Evolutionary conservation across 2,329 filamentous ascomycete genomes (phyloP), one percentile per base, ranked within the genome.

Genomic region (Fusarium verrucosum): DNA sequence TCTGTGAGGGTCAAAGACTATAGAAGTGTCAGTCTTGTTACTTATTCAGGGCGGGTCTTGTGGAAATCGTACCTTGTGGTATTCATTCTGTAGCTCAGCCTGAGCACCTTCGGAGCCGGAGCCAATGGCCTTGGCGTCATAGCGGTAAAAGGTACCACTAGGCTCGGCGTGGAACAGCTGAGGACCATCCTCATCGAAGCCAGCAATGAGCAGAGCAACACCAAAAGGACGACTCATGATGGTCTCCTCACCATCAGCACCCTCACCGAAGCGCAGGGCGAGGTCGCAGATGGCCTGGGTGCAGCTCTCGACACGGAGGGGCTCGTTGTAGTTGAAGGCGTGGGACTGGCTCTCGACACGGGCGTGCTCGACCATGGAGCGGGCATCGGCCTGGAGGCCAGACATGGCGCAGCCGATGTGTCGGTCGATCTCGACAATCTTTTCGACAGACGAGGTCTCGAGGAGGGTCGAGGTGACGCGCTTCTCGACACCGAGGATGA

Each of bases 401-500:
- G 91, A 95, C 94, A 99, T 99, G 81, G 95, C 95, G 82, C 95
- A 98, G 74, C 95, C 95, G 73, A 99, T 97, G 83, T 99, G 95
- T 77, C 92, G 89, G 83, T 99, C 95, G 78, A 99, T 98, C 80
- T 99, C 95, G 79, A 99, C 94, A 74, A 99, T 98, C 88, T 99
- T 99, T 82, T 99, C 95, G 74, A 99, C 95, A 36, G 94, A 97
- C 42, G 92, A 96, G 28, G 95, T 96, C 81, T 98, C 95, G 74
- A 99, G 92, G 64, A 99, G 90, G 62, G 94, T 96, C 57, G 92
- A 97, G 62, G 95, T 99, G 73, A 99, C 95, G 75, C 95, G 94
- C 88, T 99, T 99, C 84, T 99, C 95, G 67, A 99, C 95, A 71
- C 95, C 95, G 47, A 99, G 90, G 76, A 99, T 91, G 63, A 98